Conservation (phyloP, 495 filamentous ascomycete species). For the Xylaria palmicola region DNA sequence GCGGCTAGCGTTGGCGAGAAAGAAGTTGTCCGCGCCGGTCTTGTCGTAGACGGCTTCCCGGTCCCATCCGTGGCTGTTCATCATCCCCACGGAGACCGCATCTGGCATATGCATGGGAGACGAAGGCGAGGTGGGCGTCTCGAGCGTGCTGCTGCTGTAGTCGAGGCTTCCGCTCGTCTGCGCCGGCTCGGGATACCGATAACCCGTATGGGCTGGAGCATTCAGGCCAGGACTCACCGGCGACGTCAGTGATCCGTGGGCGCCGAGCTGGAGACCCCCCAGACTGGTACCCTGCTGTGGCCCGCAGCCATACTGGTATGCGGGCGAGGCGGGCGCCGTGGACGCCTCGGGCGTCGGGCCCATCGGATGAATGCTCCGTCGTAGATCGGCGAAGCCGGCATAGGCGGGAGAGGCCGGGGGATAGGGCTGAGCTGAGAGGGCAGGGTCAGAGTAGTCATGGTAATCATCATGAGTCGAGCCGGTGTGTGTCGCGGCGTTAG, state of each 20-base stretch:
- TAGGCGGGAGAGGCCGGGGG: neutral
- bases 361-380: constrained; percentile 9
- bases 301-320: neutral
- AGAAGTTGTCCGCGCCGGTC: too few species aligned
- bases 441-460: neutral
- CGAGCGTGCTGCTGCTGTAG: neutral
- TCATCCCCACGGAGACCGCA: neutral
- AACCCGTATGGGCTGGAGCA: neutral
- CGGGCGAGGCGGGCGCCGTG: constrained; percentile 7
- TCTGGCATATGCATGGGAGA: neutral
- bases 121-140: neutral
- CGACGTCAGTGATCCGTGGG: neutral
- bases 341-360: constrained; percentile 9
- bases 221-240: neutral
- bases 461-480: neutral
- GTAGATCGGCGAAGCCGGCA: neutral
- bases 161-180: neutral
- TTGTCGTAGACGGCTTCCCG: neutral
- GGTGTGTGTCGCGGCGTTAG: neutral
- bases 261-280: neutral
- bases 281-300: neutral
- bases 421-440: neutral
- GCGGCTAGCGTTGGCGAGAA: too few species aligned
- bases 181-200: neutral
- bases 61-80: neutral